Percentiles rank a stretch among this genome's conserved stretches.
phyloP scores from a whole-genome alignment of 768 basidiomycete genomes.

The Hemileccinum impolitum region DNA sequence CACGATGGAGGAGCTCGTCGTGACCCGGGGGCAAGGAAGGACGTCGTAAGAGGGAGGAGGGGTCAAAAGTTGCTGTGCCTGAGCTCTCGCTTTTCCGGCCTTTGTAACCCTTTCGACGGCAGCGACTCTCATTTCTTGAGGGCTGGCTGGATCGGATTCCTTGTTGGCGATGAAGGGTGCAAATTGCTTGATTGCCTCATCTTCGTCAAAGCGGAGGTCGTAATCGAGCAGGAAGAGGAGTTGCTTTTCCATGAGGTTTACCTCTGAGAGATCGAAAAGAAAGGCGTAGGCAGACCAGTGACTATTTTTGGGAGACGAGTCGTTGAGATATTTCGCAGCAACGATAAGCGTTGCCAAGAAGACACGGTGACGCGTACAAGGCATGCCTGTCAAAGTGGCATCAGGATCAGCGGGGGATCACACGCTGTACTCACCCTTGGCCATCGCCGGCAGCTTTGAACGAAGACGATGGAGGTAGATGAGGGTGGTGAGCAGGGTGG shows the following conservation, averaged over 20 bases:
- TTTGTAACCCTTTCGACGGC: conserved; percentile 54
- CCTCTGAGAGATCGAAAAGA: conserved; percentile 72
- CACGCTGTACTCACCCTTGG: conserved; percentile 62
- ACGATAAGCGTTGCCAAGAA: conserved; percentile 96
- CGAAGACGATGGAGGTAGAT: conserved; percentile 89
- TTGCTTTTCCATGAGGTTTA: conserved; percentile 98
- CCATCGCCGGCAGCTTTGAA: conserved; percentile 72
- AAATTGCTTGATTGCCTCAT: conserved; percentile 70
- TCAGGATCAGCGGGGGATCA: conserved; percentile 8
- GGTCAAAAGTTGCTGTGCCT: conserved; percentile 42
- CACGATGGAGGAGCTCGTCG: conserved; percentile 38
- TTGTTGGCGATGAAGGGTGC: conserved; percentile 55
- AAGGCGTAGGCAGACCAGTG: conserved; percentile 85
- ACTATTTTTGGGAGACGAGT: conserved; percentile 91
- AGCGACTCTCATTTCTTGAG: conserved; percentile 45
- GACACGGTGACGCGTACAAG: conserved; percentile 91
- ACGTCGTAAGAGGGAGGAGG: conserved; percentile 41
- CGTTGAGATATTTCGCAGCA: conserved; percentile 95
- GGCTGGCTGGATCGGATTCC: conserved; percentile 18
- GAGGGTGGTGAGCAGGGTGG: conserved; percentile 87
- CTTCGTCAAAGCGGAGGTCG: conserved; percentile 86
- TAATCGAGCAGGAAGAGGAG: conserved; percentile 90
- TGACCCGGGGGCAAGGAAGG: conserved; percentile 18
- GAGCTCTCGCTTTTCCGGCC: conserved; percentile 52
- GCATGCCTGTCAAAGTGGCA: conserved; percentile 48